Conservation (phyloP, 805 yeast genomes). For the Metschnikowia anglica region DNA sequence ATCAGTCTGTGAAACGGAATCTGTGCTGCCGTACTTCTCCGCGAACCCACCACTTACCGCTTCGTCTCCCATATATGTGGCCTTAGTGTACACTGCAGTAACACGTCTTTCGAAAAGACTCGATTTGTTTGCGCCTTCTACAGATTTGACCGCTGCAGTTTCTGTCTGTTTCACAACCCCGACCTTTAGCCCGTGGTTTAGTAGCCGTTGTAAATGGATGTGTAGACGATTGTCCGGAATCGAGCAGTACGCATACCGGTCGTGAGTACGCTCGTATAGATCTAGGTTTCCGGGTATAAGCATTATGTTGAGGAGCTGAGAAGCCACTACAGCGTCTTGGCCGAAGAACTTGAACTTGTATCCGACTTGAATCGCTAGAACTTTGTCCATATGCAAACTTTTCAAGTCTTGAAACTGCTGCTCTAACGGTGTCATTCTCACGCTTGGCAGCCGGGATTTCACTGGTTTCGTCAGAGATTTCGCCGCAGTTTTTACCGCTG, state of each 20-base stretch:
- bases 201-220: conserved; percentile 69
- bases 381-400: conserved; percentile 55
- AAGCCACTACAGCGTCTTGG: conserved; percentile 72
- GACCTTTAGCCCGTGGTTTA: conserved; percentile 72
- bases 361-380: conserved; percentile 85
- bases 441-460: neutral
- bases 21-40: conserved; percentile 4
- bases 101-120: conserved; percentile 66
- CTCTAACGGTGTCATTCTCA: conserved; percentile 65
- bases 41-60: neutral
- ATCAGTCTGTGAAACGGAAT: conserved; percentile 22
- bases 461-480: neutral
- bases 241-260: conserved; percentile 72
- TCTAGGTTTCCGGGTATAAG: conserved; percentile 66
- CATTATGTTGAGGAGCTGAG: conserved; percentile 66
- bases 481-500: too few relatives aligned
- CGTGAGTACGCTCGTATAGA: conserved; percentile 52
- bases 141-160: conserved; percentile 67
- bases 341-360: conserved; percentile 89
- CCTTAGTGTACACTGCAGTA: conserved; percentile 73
- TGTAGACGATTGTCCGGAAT: conserved; percentile 78
- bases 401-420: conserved; percentile 73
- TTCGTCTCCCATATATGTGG: conserved; percentile 74
- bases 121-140: conserved; percentile 46
- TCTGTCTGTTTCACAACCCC: conserved; percentile 88